Percentiles rank a stretch among this genome's conserved stretches.
phyloP scores from a whole-genome alignment of 768 basidiomycete species.

The Leccinum ochraceum region DNA sequence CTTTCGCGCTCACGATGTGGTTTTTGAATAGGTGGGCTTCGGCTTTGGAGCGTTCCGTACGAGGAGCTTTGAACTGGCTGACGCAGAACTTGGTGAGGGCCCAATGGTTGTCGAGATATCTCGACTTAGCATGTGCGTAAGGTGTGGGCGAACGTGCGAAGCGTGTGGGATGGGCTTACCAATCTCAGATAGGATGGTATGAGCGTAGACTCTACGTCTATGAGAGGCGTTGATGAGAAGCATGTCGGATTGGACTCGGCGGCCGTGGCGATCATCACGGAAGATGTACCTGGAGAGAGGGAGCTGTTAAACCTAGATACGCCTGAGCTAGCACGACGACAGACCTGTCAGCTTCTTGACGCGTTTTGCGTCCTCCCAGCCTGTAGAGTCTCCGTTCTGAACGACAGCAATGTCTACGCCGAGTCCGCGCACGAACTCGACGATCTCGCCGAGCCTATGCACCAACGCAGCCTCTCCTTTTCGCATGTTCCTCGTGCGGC shows the following conservation, averaged over 20 bases:
- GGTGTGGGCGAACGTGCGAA: neutral
- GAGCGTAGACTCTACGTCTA: slow-evolving; percentile 67
- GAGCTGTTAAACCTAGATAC: neutral
- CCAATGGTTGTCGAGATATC: slow-evolving; percentile 80
- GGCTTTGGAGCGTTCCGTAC: slow-evolving; percentile 55
- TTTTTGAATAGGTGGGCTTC: slow-evolving; percentile 59
- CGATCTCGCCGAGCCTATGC: slow-evolving; percentile 79
- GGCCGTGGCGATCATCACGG: slow-evolving; percentile 95
- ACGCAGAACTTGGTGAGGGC: slow-evolving; percentile 87
- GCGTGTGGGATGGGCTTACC: slow-evolving; percentile 38
- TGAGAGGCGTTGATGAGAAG: slow-evolving; percentile 69
- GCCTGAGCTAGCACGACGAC: slow-evolving; percentile 15
- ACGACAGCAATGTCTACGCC: slow-evolving; percentile 83
- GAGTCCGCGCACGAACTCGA: slow-evolving; percentile 75
- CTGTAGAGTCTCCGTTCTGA: slow-evolving; percentile 91
- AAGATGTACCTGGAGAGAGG: slow-evolving; percentile 64
- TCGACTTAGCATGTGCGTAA: slow-evolving; percentile 45
- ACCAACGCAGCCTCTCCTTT: slow-evolving; percentile 77
- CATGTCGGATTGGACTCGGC: slow-evolving; percentile 93
- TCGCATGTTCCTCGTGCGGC: slow-evolving; percentile 91
- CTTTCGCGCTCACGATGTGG: slow-evolving; percentile 59
- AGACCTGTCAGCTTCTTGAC: slow-evolving; percentile 75
- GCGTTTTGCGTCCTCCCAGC: slow-evolving; percentile 74
- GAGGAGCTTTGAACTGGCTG: slow-evolving; percentile 74
- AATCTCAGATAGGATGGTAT: slow-evolving; percentile 75